Conservation (phyloP, 2,329 filamentous ascomycete species). For the Zasmidium cellare region DNA sequence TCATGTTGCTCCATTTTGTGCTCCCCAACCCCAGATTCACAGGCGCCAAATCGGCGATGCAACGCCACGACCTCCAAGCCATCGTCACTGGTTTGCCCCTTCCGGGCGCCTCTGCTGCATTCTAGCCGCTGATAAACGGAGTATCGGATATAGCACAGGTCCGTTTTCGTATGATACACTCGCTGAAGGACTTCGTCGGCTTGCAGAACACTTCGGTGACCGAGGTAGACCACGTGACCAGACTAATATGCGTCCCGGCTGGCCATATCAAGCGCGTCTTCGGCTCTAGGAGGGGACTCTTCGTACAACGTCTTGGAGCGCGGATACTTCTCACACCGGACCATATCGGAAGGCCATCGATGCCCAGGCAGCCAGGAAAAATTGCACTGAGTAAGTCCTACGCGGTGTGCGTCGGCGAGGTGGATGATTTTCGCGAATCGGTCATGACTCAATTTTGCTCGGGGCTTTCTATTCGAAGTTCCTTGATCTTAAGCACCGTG, state of each 20-base stretch:
- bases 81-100: neutral
- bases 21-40: neutral
- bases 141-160: neutral
- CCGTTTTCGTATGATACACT: neutral
- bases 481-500: conserved; percentile 81
- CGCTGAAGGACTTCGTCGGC: neutral
- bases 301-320: neutral
- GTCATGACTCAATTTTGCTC: conserved; percentile 47
- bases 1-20: neutral
- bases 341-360: too few relatives aligned
- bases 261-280: neutral
- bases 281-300: too few relatives aligned
- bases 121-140: neutral
- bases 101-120: neutral
- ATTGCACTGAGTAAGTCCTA: too few relatives aligned
- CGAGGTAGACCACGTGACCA: neutral
- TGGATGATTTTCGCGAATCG: neutral
- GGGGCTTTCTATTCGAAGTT: conserved; percentile 67
- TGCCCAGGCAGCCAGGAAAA: too few relatives aligned
- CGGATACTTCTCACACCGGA: too few relatives aligned
- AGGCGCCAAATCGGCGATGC: neutral
- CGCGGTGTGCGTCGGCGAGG: neutral
- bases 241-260: neutral
- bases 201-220: neutral
- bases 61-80: neutral